These are phyloP conservation scores for Curvularia sp. DNA, from an alignment of 2,329 filamentous ascomycete species.

Conservation along the genomic window DNA sequence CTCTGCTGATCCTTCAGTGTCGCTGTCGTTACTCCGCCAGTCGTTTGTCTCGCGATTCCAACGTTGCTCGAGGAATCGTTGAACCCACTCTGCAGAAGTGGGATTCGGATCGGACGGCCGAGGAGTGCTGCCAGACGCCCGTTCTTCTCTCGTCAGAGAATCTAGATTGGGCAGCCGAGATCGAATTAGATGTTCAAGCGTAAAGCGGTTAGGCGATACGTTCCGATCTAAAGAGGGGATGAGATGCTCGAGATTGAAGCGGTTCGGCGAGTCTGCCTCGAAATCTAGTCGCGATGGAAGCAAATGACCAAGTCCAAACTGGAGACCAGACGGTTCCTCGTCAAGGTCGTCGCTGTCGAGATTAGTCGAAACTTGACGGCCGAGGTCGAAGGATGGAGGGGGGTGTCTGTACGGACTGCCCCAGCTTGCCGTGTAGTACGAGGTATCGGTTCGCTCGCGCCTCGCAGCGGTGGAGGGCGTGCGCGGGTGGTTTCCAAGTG, in stretches of 20 bases:
- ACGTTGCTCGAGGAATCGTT: conserved; percentile 78
- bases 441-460: conserved; percentile 54
- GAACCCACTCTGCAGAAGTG: conserved; percentile 83
- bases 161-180: conserved; percentile 44
- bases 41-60: conserved; percentile 74
- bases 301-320: conserved; percentile 51
- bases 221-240: conserved; percentile 46
- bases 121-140: conserved; percentile 34
- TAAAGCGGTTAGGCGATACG: conserved; percentile 47
- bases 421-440: conserved; percentile 81
- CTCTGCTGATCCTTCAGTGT: conserved; percentile 60
- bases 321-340: conserved; percentile 45
- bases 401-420: conserved; percentile 85
- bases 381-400: conserved; percentile 54
- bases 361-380: conserved; percentile 38
- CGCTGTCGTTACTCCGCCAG: conserved; percentile 78
- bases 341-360: conserved; percentile 52
- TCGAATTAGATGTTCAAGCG: conserved; percentile 50
- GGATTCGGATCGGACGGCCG: conserved; percentile 45
- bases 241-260: conserved; percentile 51
- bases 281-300: conserved; percentile 46
- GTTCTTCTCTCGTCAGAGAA: conserved; percentile 36
- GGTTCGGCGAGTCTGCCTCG: conserved; percentile 44
- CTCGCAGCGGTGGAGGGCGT: conserved; percentile 47
- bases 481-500: conserved; percentile 41